Evolutionary conservation across 169 alveolate species (phyloP).

Genomic region (Plasmodium fragile): DNA sequence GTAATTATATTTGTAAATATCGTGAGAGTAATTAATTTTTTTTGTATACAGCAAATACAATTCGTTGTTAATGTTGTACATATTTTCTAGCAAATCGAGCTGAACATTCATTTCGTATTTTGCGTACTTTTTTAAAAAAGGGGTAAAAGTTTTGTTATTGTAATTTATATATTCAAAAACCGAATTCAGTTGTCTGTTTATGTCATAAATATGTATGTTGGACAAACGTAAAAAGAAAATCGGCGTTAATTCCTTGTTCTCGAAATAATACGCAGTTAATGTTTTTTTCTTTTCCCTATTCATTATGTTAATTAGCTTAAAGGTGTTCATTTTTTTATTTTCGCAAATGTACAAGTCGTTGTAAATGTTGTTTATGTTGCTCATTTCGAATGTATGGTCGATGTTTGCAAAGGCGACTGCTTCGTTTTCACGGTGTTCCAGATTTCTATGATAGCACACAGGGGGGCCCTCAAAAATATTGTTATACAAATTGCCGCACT

Average conservation of each 20-base stretch:
- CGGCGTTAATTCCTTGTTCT: constrained; percentile 40
- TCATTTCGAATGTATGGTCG: constrained; percentile 40
- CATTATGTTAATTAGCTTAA: constrained; percentile 66
- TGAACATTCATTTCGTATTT: constrained; percentile 62
- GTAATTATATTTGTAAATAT: constrained; percentile 72
- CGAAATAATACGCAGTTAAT: constrained; percentile 59
- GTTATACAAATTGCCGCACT: neutral
- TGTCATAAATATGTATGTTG: constrained; percentile 68
- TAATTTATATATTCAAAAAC: constrained; percentile 68
- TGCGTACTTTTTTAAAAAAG: constrained; percentile 41
- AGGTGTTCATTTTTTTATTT: constrained; percentile 58
- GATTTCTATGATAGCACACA: neutral
- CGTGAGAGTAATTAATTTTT: constrained; percentile 67
- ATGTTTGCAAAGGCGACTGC: constrained; percentile 29
- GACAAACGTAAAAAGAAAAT: constrained; percentile 60
- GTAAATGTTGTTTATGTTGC: constrained; percentile 45
- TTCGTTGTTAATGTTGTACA: constrained; percentile 60
- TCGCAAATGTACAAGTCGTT: constrained; percentile 75
- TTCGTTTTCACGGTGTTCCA: neutral
- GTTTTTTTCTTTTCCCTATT: constrained; percentile 41
- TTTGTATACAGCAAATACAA: constrained; percentile 66
- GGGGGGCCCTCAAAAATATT: neutral
- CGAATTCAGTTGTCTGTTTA: constrained; percentile 58
- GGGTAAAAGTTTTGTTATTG: constrained; percentile 73
- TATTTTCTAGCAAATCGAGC: constrained; percentile 74